Evolutionary conservation across 2,329 filamentous ascomycete genomes (phyloP).

Genomic region (Aspergillus fumigatus): DNA sequence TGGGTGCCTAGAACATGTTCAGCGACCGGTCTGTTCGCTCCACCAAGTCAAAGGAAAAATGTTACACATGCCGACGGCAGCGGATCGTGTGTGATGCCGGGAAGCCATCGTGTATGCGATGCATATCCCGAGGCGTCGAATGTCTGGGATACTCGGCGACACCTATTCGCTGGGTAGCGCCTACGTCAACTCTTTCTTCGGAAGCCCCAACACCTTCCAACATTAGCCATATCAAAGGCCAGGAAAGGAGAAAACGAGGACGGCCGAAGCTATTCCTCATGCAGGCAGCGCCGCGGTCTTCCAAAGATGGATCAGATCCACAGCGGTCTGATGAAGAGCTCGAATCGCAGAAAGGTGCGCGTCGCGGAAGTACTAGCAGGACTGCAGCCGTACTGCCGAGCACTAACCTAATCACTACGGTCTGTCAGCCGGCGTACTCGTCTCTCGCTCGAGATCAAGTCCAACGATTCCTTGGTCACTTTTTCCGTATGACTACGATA

Average conservation of each 20-base stretch:
- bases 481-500: background rate
- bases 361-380: too few species aligned
- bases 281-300: background rate
- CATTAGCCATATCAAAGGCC: background rate
- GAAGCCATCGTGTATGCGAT: background rate
- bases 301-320: background rate
- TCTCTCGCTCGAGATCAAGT: background rate
- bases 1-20: background rate
- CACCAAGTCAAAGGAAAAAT: background rate
- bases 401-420: background rate
- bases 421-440: background rate
- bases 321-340: background rate
- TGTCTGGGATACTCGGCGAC: background rate
- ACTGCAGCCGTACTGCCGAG: background rate
- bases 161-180: background rate
- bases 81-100: background rate
- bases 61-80: background rate
- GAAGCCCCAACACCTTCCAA: background rate
- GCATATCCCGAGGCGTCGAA: background rate
- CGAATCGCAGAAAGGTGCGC: background rate
- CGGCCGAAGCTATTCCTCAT: background rate
- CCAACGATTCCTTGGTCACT: background rate
- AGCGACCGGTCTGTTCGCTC: background rate
- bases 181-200: background rate
- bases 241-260: background rate